These are phyloP conservation scores for Exophiala spinifera DNA, from an alignment of 2,329 filamentous ascomycete species.

Conservation along the genomic window DNA sequence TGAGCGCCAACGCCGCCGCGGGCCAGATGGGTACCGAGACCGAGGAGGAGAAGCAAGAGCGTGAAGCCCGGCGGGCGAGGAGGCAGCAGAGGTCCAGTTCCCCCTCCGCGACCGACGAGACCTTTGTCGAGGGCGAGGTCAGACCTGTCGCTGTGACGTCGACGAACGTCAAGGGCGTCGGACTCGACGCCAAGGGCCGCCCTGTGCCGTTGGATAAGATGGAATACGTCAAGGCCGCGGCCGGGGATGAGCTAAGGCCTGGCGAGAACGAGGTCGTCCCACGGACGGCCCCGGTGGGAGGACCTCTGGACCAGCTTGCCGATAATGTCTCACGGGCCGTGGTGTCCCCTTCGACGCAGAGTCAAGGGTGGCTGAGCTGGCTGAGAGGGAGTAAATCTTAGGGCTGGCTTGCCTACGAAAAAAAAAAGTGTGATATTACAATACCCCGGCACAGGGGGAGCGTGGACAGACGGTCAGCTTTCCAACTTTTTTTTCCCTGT, in stretches of 20 bases:
- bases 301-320: constrained; percentile 24
- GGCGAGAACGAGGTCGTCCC: constrained; percentile 7
- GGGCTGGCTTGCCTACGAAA: not conserved
- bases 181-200: constrained; percentile 28
- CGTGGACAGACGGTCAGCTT: too few species aligned
- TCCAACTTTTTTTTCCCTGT: too few species aligned
- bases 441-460: not conserved
- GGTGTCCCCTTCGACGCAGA: constrained; percentile 6
- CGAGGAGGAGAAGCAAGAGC: constrained; percentile 9
- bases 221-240: constrained; percentile 17
- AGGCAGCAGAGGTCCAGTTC: not conserved
- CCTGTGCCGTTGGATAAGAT: constrained; percentile 26
- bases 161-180: constrained; percentile 25
- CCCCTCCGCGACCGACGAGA: not conserved
- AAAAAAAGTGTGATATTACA: not conserved
- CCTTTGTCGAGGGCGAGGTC: constrained; percentile 17
- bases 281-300: constrained; percentile 13
- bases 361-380: constrained; percentile 22
- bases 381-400: constrained; percentile 14
- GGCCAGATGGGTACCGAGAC: constrained; percentile 26
- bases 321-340: constrained; percentile 21
- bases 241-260: constrained; percentile 8
- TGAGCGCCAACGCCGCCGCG: constrained; percentile 14
- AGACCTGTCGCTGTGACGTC: constrained; percentile 9
- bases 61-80: constrained; percentile 13